These are phyloP conservation scores for Colletotrichum tamarilloi DNA, from an alignment of 2,329 filamentous ascomycete species.

Conservation along the genomic window DNA sequence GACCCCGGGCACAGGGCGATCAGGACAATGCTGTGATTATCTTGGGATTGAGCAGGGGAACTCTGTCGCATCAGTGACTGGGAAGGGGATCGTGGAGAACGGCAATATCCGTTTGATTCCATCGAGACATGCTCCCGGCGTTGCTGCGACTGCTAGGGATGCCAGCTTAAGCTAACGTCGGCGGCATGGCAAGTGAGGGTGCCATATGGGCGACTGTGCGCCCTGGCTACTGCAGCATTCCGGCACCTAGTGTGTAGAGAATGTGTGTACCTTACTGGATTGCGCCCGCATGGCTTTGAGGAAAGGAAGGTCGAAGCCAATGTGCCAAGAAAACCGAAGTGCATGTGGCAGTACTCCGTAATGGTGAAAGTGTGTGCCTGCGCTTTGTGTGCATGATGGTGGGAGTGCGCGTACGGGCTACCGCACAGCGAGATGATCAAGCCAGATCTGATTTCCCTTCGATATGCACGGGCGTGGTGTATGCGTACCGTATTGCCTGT, in stretches of 20 bases:
- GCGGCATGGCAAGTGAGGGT: neutral
- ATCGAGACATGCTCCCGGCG: neutral
- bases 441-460: neutral
- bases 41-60: neutral
- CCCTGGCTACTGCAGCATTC: neutral
- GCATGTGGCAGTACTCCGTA: constrained; percentile 6
- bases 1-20: neutral
- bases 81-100: neutral
- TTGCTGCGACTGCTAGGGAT: neutral
- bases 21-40: neutral
- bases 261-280: neutral
- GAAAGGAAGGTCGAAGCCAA: constrained; percentile 27
- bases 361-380: neutral
- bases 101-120: constrained; percentile 4
- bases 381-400: neutral
- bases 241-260: neutral
- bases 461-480: neutral
- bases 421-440: neutral
- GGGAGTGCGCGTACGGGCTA: neutral
- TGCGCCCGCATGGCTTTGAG: neutral
- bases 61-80: neutral
- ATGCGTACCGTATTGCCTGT: neutral
- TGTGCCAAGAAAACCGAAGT: constrained; percentile 16
- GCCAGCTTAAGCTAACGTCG: neutral
- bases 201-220: neutral